A percentile compares a stretch with the other conserved stretches of the same genome.
These are phyloP conservation scores for Fusarium pseudograminearum DNA, from an alignment of 2,329 filamentous ascomycete genomes.

Conservation along the genomic window DNA sequence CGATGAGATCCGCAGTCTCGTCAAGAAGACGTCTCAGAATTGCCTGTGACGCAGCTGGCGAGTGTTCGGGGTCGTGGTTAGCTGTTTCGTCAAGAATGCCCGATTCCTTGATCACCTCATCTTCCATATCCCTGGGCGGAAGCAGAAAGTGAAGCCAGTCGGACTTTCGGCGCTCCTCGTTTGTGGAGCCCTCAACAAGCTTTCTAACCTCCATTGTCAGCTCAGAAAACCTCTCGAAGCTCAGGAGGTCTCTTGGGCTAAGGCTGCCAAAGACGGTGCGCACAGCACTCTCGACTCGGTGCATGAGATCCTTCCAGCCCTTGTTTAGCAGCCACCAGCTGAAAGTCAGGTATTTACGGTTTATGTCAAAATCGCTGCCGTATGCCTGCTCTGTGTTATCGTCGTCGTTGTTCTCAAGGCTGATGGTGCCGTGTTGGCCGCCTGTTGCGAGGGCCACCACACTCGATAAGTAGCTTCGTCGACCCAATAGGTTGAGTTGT, in stretches of 20 bases:
- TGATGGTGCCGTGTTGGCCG: slow-evolving; percentile 80
- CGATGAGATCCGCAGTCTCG: slow-evolving; percentile 94
- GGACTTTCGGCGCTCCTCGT: slow-evolving; percentile 56
- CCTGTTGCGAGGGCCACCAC: slow-evolving; percentile 91
- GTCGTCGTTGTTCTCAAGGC: slow-evolving; percentile 92
- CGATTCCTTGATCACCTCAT: slow-evolving; percentile 85
- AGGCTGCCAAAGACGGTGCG: slow-evolving; percentile 89
- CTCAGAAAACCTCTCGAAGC: slow-evolving; percentile 81
- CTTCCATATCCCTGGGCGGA: slow-evolving; percentile 81
- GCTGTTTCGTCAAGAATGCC: slow-evolving; percentile 74
- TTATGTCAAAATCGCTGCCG: slow-evolving; percentile 95
- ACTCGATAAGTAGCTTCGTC: slow-evolving; percentile 94
- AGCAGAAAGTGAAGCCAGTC: slow-evolving; percentile 89
- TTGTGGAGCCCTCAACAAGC: slow-evolving; percentile 77
- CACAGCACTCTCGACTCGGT: slow-evolving; percentile 86
- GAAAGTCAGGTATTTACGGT: slow-evolving; percentile 93
- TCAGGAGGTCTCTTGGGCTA: slow-evolving; percentile 89
- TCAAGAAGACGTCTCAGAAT: slow-evolving; percentile 87
- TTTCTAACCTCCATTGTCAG: slow-evolving; percentile 86
- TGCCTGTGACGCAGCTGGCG: slow-evolving; percentile 60
- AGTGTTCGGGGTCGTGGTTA: slow-evolving; percentile 48
- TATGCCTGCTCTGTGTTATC: slow-evolving; percentile 84
- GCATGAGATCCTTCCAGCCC: slow-evolving; percentile 86
- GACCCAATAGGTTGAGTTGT: slow-evolving; percentile 95
- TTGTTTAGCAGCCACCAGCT: slow-evolving; percentile 98